Base-by-base conservation (phyloP, 1,284 basidiomycete species). In the Sanguinoderma infundibulare region DNA sequence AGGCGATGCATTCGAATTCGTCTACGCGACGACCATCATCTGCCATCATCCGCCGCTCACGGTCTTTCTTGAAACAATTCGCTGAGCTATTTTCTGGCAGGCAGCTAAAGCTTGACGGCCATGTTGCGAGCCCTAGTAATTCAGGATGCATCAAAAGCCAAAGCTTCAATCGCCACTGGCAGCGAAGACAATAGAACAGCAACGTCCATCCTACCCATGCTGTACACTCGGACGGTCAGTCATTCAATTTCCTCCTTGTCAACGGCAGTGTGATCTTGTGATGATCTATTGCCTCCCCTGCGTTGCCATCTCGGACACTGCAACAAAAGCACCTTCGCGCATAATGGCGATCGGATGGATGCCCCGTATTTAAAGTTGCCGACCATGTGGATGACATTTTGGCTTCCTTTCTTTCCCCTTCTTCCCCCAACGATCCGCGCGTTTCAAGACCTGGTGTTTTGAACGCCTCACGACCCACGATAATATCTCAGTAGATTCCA, bases 391-490 rank as follows among this genome's bases (percentile, higher is more conserved):
- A 39, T 52, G 46, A n/a, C n/a, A n/a, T n/a, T n/a, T n/a, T n/a
- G n/a, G n/a, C 44, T 26, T 30, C 10, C 39, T 52, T 26, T 15
- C 24, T 9, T 22, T n/a, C 42, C 26, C 36, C 26, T 46, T 22
- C 46, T 44, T 46, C 32, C 47, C n/a, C 44, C 46, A 47, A 55
- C 60, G 55, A 39, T 39, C 50, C 22, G 17, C 49, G 40, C 54
- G 30, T 51, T 55, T 34, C 62, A 57, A 38, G 40, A 58, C 65
- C 64, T 63, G 62, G 65, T 63, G 62, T 66, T 52, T 49, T 57
- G 57, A 57, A 44, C 53, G 17, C 32, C 59, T 56, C 22, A 53
- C 60, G 50, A 56, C 32, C 42, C 28, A 28, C 46, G n/a, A n/a
- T n/a, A n/a, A n/a, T n/a, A n/a, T n/a, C n/a, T n/a, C n/a, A n/a